These are phyloP conservation scores for Clitopilus passeckerianus DNA, from an alignment of 768 basidiomycete genomes.

Conservation along the genomic window DNA sequence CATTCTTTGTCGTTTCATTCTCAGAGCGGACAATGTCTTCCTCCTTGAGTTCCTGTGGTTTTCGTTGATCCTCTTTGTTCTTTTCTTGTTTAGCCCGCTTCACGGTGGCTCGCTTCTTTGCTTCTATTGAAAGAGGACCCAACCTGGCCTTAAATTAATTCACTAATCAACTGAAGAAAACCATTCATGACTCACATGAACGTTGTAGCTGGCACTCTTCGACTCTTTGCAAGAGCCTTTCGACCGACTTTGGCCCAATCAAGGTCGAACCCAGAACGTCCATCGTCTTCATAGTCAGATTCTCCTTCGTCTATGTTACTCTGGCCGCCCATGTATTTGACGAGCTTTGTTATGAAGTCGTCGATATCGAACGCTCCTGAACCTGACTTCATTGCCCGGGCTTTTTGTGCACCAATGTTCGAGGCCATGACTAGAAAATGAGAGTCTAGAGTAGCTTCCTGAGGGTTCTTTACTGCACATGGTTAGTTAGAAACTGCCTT, in stretches of 20 bases:
- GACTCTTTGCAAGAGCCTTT: slow-evolving; percentile 75
- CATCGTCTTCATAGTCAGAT: slow-evolving; percentile 48
- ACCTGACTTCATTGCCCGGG: slow-evolving; percentile 87
- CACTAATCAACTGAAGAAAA: slow-evolving; percentile 9
- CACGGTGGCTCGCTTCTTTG: slow-evolving; percentile 61
- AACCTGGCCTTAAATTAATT: slow-evolving; percentile 53
- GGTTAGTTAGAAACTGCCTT: not conserved
- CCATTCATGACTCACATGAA: slow-evolving; percentile 65
- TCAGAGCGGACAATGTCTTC: slow-evolving; percentile 79
- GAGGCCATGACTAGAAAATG: slow-evolving; percentile 72
- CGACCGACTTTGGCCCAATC: slow-evolving; percentile 88
- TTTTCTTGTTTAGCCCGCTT: slow-evolving; percentile 72
- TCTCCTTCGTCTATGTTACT: slow-evolving; percentile 42
- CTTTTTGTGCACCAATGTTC: slow-evolving; percentile 77
- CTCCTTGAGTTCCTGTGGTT: slow-evolving; percentile 78
- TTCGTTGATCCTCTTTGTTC: slow-evolving; percentile 59
- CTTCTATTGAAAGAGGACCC: slow-evolving; percentile 84
- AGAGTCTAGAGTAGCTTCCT: slow-evolving; percentile 90
- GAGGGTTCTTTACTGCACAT: slow-evolving; percentile 64
- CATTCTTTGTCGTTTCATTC: slow-evolving; percentile 90
- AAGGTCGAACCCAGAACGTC: slow-evolving; percentile 39
- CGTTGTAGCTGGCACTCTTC: slow-evolving; percentile 74
- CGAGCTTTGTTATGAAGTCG: slow-evolving; percentile 77
- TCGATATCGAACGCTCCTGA: slow-evolving; percentile 88
- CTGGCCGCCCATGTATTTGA: slow-evolving; percentile 72